A percentile compares a stretch with the other conserved stretches of the same genome.
phyloP scores from a whole-genome alignment of 768 basidiomycete species.

The Leccinum incarnatum region DNA sequence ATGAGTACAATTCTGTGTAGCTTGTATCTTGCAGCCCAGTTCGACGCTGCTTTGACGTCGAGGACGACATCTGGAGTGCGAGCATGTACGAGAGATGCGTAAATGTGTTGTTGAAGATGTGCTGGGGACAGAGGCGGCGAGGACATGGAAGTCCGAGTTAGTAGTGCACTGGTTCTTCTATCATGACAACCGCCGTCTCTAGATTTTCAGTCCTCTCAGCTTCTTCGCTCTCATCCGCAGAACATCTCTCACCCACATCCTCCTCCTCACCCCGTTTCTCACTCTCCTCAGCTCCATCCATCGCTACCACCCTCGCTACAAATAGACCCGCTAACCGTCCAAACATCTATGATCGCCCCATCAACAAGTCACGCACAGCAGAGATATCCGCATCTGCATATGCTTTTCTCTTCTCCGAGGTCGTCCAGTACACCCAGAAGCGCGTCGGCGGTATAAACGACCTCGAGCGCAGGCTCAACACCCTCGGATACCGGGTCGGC shows the following conservation, averaged over 20 bases:
- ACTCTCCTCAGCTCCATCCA: constrained; percentile 67
- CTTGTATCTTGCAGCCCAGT: constrained; percentile 69
- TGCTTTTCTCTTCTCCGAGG: constrained; percentile 88
- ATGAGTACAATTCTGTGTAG: constrained; percentile 86
- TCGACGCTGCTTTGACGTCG: constrained; percentile 51
- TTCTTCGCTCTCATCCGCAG: constrained; percentile 41
- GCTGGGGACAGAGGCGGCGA: constrained; percentile 45
- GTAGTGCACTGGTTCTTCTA: background rate
- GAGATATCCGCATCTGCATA: constrained; percentile 87
- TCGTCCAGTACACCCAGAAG: constrained; percentile 95
- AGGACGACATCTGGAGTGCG: constrained; percentile 79
- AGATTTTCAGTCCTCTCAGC: constrained; percentile 46
- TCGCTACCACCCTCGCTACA: constrained; percentile 52
- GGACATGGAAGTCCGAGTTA: constrained; percentile 29
- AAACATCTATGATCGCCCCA: constrained; percentile 83
- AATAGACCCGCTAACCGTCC: constrained; percentile 48
- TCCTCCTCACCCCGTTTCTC: constrained; percentile 34
- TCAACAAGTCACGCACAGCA: constrained; percentile 81
- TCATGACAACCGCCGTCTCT: constrained; percentile 28
- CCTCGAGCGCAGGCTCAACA: constrained; percentile 88
- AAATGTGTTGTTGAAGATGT: constrained; percentile 73
- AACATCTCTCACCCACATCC: constrained; percentile 51
- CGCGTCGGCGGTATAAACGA: constrained; percentile 93
- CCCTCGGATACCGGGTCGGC: constrained; percentile 90
- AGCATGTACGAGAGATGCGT: constrained; percentile 66